A percentile compares a stretch with the other conserved stretches of the same genome.
These are phyloP conservation scores for Sphagnum tenellum DNA, from an alignment of 225 moss, liverwort and hornwort genomes.

Conservation along the genomic window DNA sequence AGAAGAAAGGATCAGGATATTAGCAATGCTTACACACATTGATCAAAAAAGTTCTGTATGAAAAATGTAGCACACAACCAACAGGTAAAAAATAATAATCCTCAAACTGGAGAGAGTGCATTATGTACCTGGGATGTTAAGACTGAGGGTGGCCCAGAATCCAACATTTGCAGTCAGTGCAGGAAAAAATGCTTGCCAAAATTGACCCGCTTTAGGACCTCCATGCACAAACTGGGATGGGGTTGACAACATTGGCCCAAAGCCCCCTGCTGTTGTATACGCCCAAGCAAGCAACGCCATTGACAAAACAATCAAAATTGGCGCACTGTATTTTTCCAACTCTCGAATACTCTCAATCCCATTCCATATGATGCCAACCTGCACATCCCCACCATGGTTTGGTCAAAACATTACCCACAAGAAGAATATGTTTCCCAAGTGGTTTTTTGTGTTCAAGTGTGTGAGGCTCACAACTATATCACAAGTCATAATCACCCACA, in stretches of 20 bases:
- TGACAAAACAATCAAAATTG: constrained; percentile 65
- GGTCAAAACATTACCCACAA: background rate
- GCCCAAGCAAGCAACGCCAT: constrained; percentile 72
- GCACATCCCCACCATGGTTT: constrained; percentile 4
- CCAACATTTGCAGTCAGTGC: constrained; percentile 88
- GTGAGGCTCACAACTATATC: too few species aligned
- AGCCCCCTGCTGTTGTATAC: constrained; percentile 61
- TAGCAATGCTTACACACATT: background rate
- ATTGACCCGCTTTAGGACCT: constrained; percentile 71
- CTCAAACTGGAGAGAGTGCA: background rate
- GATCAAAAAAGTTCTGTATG: background rate
- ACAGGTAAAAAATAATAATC: background rate
- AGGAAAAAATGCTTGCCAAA: constrained; percentile 81
- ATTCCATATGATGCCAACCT: constrained; percentile 80
- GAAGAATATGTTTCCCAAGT: too few species aligned
- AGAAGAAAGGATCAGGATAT: background rate
- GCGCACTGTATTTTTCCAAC: constrained; percentile 83
- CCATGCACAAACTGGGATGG: constrained; percentile 76
- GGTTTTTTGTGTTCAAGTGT: too few species aligned
- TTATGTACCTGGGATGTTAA: constrained; percentile 71
- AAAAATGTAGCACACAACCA: background rate
- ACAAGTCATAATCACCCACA: background rate
- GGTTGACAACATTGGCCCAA: constrained; percentile 74
- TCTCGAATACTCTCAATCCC: constrained; percentile 87
- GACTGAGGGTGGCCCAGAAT: constrained; percentile 92